These are phyloP conservation scores for Suhomyces taliae DNA, from an alignment of 1,139 yeast genomes.

Conservation along the genomic window DNA sequence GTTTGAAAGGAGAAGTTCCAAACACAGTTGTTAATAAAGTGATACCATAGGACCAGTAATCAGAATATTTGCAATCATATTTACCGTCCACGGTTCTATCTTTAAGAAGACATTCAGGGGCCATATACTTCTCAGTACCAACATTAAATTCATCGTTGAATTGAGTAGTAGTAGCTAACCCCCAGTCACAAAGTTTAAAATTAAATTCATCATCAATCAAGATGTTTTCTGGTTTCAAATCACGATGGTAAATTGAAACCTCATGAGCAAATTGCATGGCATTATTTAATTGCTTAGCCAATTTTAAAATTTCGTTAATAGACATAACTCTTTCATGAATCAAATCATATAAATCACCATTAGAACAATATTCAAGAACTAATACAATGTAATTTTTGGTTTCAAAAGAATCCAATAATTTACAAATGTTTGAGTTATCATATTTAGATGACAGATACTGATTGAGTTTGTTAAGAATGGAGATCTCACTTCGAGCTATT, in stretches of 20 bases:
- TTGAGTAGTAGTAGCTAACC: constrained; percentile 44
- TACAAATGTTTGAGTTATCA: constrained; percentile 44
- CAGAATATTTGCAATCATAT: constrained; percentile 39
- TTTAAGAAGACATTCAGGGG: constrained; percentile 45
- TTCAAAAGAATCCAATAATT: constrained; percentile 44
- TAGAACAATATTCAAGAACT: constrained; percentile 50
- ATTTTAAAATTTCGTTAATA: constrained; percentile 14
- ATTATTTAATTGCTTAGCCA: constrained; percentile 36
- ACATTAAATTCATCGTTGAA: constrained; percentile 47
- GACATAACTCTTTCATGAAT: constrained; percentile 24
- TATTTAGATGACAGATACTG: constrained; percentile 28
- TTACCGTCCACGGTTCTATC: constrained; percentile 19
- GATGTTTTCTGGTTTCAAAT: constrained; percentile 56
- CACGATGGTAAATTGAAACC: constrained; percentile 51
- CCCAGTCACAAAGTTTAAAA: constrained; percentile 59
- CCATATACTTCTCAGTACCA: constrained; percentile 60
- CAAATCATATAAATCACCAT: constrained; percentile 53
- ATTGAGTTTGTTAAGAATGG: constrained; percentile 36
- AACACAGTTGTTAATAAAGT: constrained; percentile 49
- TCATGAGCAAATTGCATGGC: constrained; percentile 46
- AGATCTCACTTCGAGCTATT: constrained; percentile 50
- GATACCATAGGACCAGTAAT: constrained; percentile 45
- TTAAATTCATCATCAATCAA: constrained; percentile 39
- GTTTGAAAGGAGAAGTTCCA: constrained; percentile 47
- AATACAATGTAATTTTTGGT: constrained; percentile 41